Conservation (phyloP, 2,329 filamentous ascomycete species). For the Arthrocladium fulminans region DNA sequence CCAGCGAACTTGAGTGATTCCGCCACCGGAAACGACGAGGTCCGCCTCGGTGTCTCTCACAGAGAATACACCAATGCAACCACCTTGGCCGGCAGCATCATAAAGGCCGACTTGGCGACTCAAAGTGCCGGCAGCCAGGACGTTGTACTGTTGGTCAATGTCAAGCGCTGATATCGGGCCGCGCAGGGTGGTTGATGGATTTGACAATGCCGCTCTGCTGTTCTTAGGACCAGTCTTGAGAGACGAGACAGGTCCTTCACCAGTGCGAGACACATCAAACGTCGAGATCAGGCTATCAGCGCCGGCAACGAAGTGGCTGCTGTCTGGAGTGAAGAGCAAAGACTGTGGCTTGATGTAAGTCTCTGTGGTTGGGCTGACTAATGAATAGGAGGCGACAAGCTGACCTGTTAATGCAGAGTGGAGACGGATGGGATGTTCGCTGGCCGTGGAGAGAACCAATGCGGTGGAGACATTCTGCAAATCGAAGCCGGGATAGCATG, state of each 20-base stretch:
- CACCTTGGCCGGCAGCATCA: constrained; percentile 40
- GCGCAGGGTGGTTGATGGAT: constrained; percentile 37
- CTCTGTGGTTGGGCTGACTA: constrained; percentile 49
- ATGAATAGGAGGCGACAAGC: constrained; percentile 44
- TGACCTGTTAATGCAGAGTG: constrained; percentile 45
- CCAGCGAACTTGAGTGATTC: constrained; percentile 50
- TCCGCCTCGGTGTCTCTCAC: constrained; percentile 34
- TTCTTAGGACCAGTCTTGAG: constrained; percentile 39
- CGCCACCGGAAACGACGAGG: constrained; percentile 38
- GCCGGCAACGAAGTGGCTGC: constrained; percentile 50
- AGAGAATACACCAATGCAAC: constrained; percentile 44
- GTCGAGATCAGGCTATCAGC: constrained; percentile 44
- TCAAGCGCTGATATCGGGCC: constrained; percentile 47
- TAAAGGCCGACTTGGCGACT: constrained; percentile 50
- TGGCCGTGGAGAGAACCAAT: constrained; percentile 43
- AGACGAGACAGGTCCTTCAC: constrained; percentile 38
- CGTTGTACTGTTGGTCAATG: constrained; percentile 33
- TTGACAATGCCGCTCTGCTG: constrained; percentile 10
- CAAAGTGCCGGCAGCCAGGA: constrained; percentile 51
- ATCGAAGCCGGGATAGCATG: constrained; percentile 47
- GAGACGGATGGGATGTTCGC: constrained; percentile 49
- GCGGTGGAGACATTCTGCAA: constrained; percentile 42
- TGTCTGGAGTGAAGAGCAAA: constrained; percentile 43
- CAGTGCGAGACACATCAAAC: constrained; percentile 46
- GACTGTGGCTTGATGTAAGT: constrained; percentile 47